A percentile compares a stretch with the other conserved stretches of the same genome.
Conservation (phyloP, 805 yeast genomes). For the Deakozyma indianensis region DNA sequence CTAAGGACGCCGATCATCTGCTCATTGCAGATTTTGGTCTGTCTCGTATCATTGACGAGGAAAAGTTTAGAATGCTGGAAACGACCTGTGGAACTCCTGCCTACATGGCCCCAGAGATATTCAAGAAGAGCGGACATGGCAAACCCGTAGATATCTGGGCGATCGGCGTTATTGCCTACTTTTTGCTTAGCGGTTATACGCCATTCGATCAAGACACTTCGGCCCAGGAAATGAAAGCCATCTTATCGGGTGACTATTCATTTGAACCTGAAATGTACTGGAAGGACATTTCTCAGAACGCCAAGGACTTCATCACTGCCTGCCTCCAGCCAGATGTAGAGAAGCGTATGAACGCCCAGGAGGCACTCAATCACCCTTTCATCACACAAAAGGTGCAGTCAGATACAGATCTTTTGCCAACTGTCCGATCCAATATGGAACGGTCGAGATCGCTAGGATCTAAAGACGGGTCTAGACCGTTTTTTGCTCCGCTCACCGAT, state of each 20-base stretch:
- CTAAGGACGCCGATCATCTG: constrained; percentile 25
- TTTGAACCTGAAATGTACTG: constrained; percentile 51
- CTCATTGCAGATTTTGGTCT: constrained; percentile 53
- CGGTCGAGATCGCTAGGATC: neutral
- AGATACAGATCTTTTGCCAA: constrained; percentile 22
- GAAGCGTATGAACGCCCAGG: constrained; percentile 32
- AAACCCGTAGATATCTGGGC: constrained; percentile 63
- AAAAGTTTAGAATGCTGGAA: constrained; percentile 24
- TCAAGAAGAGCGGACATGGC: constrained; percentile 38
- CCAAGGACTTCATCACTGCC: constrained; percentile 39
- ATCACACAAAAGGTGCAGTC: constrained; percentile 15
- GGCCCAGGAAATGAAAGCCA: constrained; percentile 52
- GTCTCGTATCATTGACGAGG: constrained; percentile 34
- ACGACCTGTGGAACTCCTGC: constrained; percentile 58
- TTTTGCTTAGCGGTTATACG: constrained; percentile 58
- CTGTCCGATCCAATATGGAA: constrained; percentile 12
- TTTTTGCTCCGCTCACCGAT: neutral
- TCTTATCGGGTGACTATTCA: constrained; percentile 38
- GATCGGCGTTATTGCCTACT: constrained; percentile 56
- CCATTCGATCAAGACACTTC: constrained; percentile 67
- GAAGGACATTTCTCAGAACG: constrained; percentile 34
- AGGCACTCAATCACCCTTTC: constrained; percentile 33
- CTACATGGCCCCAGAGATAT: constrained; percentile 63
- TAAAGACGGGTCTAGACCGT: neutral
- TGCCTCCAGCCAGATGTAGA: constrained; percentile 37